These are phyloP conservation scores for Penicillium frequentans DNA, from an alignment of 2,329 filamentous ascomycete genomes.

Conservation along the genomic window DNA sequence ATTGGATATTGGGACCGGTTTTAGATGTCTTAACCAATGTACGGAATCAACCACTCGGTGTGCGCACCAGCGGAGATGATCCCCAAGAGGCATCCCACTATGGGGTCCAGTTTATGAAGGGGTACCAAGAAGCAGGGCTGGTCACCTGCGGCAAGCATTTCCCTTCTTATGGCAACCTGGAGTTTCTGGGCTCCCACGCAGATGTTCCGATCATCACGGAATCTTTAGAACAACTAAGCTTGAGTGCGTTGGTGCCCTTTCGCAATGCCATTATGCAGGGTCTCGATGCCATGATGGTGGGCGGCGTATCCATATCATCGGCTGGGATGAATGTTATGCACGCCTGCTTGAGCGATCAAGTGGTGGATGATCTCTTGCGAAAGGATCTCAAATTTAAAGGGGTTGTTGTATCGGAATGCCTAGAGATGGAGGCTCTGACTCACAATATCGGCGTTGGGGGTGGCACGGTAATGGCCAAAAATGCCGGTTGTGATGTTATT, in stretches of 20 bases:
- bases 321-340: constrained; percentile 93
- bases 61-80: constrained; percentile 86
- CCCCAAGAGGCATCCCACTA: constrained; percentile 94
- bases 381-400: constrained; percentile 86
- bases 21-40: constrained; percentile 93
- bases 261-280: constrained; percentile 84
- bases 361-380: constrained; percentile 86
- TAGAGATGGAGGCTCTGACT: constrained; percentile 95
- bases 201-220: constrained; percentile 96
- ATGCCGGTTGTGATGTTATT: constrained; percentile 90
- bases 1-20: constrained; percentile 91
- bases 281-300: constrained; percentile 92
- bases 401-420: constrained; percentile 89
- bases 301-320: constrained; percentile 89
- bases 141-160: constrained; percentile 95
- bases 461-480: constrained; percentile 95
- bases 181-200: constrained; percentile 85
- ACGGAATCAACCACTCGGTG: constrained; percentile 84
- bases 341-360: constrained; percentile 87
- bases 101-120: constrained; percentile 85
- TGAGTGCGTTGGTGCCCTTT: constrained; percentile 91
- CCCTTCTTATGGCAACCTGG: constrained; percentile 90
- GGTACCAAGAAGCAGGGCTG: constrained; percentile 86
- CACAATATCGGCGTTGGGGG: constrained; percentile 97
- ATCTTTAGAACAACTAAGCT: constrained; percentile 83